Evolutionary conservation across 148 eudicot species (phyloP), one percentile per base, ranked within the genome.

Genomic region (Salicornia ramosissima): DNA sequence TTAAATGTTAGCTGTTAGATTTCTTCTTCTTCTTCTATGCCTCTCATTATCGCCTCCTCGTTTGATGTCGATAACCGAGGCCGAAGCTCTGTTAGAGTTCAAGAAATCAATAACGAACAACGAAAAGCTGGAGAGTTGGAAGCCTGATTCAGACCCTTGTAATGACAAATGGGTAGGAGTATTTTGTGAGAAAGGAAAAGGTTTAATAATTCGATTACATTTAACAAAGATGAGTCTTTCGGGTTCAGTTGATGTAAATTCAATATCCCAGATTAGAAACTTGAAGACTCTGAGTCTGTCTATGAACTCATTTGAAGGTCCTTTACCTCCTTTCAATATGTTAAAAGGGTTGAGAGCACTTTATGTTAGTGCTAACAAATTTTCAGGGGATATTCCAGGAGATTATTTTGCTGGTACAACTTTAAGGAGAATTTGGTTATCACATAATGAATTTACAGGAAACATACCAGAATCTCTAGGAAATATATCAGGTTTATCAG

Each of bases 1-100:
- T 29, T 73, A 73, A 56, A 84, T 84, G 87, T 83, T 82, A 69
- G 80, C 83, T 76, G 87, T 80, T 68, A 64, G 79, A 52, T 70
- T 71, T 24, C 83, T 78, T 26, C 40, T 75, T 28, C 77, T 81
- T 36, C 75, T 81, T 63, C 69, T 83, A 22, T 82, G 77, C 57
- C 73, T 67, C 50, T 69, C 61, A 28, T 71, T 78, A 6, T 73
- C 80, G 14, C 60, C 52, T 54, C 68, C 55, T 56, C 65, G 51
- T 70, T 71, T 61, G 75, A 52, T 67, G 57, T 69, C 73, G 25
- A 53, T 65, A 1, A 45, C 79, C 2, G 78, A 67, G 56, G 72
- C 61, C 12, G 82, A 77, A 5, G 80, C 85, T 10, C 83, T 88
- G n/a, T 68, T 83, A 39, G 24, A 79, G 25, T 80, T 88, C 70